phyloP scores from a whole-genome alignment of 1,139 yeast genomes.

The Debaryomyces subglobosus region DNA sequence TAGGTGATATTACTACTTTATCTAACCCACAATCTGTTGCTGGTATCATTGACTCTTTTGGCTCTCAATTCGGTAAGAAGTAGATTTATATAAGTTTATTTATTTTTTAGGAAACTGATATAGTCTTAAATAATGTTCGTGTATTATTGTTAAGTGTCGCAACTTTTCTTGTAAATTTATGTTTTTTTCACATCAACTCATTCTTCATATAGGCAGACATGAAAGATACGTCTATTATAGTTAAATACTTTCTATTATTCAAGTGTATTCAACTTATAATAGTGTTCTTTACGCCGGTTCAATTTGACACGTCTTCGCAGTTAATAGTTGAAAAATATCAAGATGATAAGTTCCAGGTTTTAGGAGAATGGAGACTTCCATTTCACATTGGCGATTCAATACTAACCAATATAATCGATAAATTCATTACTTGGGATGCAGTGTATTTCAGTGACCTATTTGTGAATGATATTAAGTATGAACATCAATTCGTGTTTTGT shows the following conservation, averaged over 20 bases:
- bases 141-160: neutral
- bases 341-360: slow-evolving; percentile 5
- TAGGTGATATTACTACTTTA: slow-evolving; percentile 91
- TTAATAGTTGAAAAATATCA: slow-evolving; percentile 21
- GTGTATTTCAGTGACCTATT: slow-evolving; percentile 73
- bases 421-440: slow-evolving; percentile 80
- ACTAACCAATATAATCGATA: slow-evolving; percentile 35
- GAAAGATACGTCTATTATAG: slow-evolving; percentile 13
- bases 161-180: neutral
- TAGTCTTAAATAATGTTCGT: neutral
- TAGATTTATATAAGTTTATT: slow-evolving; percentile 16
- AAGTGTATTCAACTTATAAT: slow-evolving; percentile 35
- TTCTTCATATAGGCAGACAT: neutral
- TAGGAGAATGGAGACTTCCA: slow-evolving; percentile 9
- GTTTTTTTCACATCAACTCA: neutral
- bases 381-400: slow-evolving; percentile 9
- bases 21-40: slow-evolving; percentile 87
- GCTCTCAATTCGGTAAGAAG: slow-evolving; percentile 53
- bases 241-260: slow-evolving; percentile 25
- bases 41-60: slow-evolving; percentile 61
- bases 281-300: slow-evolving; percentile 35
- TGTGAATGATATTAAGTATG: slow-evolving; percentile 55
- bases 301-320: slow-evolving; percentile 45
- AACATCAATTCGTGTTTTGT: slow-evolving; percentile 91
- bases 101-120: neutral